phyloP scores from a whole-genome alignment of 441 rosid species.

The Populus hybrid region DNA sequence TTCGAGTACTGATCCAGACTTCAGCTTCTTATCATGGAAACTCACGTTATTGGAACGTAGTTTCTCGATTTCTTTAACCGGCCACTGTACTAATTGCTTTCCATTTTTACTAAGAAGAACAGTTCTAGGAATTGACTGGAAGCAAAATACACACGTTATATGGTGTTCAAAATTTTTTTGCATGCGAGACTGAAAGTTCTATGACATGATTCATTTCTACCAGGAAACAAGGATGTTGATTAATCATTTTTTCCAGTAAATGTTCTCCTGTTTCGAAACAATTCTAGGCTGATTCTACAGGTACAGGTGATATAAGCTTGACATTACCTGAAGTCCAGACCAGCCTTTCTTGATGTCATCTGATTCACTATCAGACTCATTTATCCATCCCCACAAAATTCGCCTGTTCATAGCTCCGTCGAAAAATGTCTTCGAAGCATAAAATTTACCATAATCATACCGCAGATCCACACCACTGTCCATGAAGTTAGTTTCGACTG shows the following conservation, averaged over 20 bases:
- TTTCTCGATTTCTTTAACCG: neutral
- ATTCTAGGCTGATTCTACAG: neutral
- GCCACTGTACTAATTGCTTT: neutral
- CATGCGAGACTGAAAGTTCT: neutral
- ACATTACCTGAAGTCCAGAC: neutral
- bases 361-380: neutral
- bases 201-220: neutral
- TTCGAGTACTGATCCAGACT: neutral
- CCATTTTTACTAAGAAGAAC: neutral
- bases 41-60: neutral
- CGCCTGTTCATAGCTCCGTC: conserved; percentile 11
- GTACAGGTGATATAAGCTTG: neutral
- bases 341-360: neutral
- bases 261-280: neutral
- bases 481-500: neutral
- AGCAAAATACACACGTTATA: neutral
- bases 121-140: conserved; percentile 1
- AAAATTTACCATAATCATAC: neutral
- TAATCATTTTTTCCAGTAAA: neutral
- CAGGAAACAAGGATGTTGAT: neutral
- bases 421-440: neutral
- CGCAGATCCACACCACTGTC: neutral
- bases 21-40: neutral
- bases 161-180: neutral
- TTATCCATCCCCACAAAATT: conserved; percentile 4